A percentile compares a stretch with the other conserved stretches of the same genome.
phyloP scores from a whole-genome alignment of 2,329 filamentous ascomycete species.

The Microdochium nivale region DNA sequence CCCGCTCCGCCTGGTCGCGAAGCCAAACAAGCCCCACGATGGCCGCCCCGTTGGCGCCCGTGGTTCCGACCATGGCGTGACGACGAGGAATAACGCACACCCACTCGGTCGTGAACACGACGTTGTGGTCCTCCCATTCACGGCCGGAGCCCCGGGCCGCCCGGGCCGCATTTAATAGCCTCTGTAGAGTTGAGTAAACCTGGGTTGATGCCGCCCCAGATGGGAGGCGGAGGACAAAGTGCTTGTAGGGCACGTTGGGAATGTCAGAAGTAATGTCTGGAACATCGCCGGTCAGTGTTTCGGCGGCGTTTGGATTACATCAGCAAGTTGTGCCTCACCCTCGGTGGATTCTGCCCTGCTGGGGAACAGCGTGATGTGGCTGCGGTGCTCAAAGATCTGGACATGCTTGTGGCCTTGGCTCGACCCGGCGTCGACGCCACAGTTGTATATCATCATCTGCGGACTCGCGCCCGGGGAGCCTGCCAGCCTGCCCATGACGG shows the following conservation, averaged over 20 bases:
- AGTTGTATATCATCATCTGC: constrained; percentile 34
- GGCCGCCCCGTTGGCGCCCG: constrained; percentile 21
- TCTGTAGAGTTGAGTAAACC: constrained; percentile 9
- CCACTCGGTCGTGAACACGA: constrained; percentile 20
- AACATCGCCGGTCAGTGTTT: too few species aligned
- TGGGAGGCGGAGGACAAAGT: constrained; percentile 8
- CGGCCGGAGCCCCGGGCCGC: constrained; percentile 6
- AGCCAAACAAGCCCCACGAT: constrained; percentile 26
- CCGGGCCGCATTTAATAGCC: constrained; percentile 2
- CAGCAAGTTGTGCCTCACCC: not conserved
- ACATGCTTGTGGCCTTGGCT: constrained; percentile 36
- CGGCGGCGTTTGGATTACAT: too few species aligned
- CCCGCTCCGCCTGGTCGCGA: constrained; percentile 10
- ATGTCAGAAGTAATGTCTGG: constrained; percentile 6
- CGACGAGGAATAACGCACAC: constrained; percentile 23
- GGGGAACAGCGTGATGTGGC: constrained; percentile 18
- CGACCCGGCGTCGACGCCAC: constrained; percentile 30
- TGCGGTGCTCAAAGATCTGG: constrained; percentile 23
- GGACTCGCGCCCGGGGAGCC: constrained; percentile 2
- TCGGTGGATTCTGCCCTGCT: constrained; percentile 3
- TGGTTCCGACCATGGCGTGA: constrained; percentile 13
- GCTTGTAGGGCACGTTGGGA: constrained; percentile 10
- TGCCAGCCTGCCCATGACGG: constrained; percentile 18
- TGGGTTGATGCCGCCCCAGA: constrained; percentile 2
- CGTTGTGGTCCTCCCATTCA: constrained; percentile 19